Base-by-base conservation (phyloP, 2,329 filamentous ascomycete species). In the Pestalotiopsis sp. region DNA sequence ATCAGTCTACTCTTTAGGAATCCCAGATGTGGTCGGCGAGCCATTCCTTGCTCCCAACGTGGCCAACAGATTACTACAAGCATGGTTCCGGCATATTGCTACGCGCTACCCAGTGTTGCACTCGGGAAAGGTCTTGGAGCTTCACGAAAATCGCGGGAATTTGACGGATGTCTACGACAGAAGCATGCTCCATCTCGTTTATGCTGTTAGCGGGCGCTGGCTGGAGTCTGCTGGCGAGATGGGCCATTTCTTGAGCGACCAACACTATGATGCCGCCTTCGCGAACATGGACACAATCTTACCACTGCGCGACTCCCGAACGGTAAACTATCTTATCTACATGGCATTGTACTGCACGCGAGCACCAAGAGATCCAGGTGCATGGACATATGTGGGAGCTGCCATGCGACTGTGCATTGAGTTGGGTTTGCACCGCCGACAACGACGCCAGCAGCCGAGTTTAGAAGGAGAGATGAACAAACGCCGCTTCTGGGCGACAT, bases 301-400 rank as follows among this genome's bases (percentile, higher is more conserved):
- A 14, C 70, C 71, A 41, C 69, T 76, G 14, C 74, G 76, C 17
- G 74, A 77, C 67, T 70, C 69, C 13, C 72, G 75, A 27, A 76
- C 76, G 1, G 66, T 77, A 4, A 74, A 77, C 59, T 77, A 77
- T 66, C 68, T 77, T 11, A 63, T 76, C 4, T 72, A 76, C 4
- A 75, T 77, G 74, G 76, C 76, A 7, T 70, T 77, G 2, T 77
- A 77, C 59, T 77, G 76, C 66, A 77, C 74, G 20, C 73, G 76
- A 69, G 76, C 76, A 3, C 76, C 76, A 5, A 67, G 74, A 38
- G 74, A 77, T 52, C 76, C 76, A 0, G 76, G 76, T 3, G 76
- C 75, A 3, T 77, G 76, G 76, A 76, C 75, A 1, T 77, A 76
- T 36, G 71, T 77, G 1, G 75, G 76, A 39, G 72, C 72, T 12